Evolutionary conservation across 345 rosid species (phyloP).

Genomic region (Salix koriyanagi): DNA sequence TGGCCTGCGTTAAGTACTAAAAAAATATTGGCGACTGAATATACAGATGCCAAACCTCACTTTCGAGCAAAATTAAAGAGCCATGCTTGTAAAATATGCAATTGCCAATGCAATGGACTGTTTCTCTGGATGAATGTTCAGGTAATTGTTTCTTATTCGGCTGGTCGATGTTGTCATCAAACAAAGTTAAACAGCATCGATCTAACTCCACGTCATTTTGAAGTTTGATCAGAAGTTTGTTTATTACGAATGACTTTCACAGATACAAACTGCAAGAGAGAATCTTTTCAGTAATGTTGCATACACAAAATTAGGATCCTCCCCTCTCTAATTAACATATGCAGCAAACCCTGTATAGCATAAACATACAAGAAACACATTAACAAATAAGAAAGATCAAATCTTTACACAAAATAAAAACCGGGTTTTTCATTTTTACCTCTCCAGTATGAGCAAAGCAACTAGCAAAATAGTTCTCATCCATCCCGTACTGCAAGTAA

Average conservation of each 20-base stretch:
- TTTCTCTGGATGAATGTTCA: no score
- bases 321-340: neutral
- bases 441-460: conserved; percentile 70
- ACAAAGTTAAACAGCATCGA: neutral
- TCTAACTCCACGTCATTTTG: neutral
- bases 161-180: neutral
- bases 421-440: conserved; percentile 18
- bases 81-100: no score
- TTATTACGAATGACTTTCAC: conserved; percentile 81
- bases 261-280: conserved; percentile 39
- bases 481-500: no score
- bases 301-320: neutral
- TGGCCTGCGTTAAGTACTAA: no score
- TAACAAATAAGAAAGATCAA: neutral
- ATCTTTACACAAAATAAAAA: neutral
- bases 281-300: neutral
- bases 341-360: neutral
- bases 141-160: neutral
- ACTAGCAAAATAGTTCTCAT: no score
- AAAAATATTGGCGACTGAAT: no score
- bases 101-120: no score
- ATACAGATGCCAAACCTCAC: no score
- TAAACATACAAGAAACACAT: neutral
- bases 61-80: no score
- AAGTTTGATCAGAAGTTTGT: conserved; percentile 35